A percentile compares a stretch with the other conserved stretches of the same genome.
These are phyloP conservation scores for Meyerozyma smithsonii DNA, from an alignment of 1,139 yeast genomes.

Conservation along the genomic window DNA sequence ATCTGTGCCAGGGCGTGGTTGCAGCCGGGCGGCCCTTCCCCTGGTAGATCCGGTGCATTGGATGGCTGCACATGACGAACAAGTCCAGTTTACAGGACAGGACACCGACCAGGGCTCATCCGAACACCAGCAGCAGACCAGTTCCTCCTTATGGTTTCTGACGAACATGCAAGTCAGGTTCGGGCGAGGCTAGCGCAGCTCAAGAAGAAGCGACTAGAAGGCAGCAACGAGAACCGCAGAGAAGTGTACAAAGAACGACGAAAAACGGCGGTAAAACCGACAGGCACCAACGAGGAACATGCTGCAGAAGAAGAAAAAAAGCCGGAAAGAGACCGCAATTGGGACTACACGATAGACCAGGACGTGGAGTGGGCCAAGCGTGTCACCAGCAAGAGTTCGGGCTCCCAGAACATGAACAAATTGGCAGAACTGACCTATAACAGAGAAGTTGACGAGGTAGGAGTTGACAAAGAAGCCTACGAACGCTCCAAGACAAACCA, in stretches of 20 bases:
- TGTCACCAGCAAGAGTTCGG: conserved; percentile 9
- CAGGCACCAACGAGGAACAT: background rate
- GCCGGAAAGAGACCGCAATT: background rate
- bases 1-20: too few species aligned
- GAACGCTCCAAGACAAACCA: conserved; percentile 13
- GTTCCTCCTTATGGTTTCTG: background rate
- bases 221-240: background rate
- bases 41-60: too few species aligned
- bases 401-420: conserved; percentile 39
- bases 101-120: too few species aligned
- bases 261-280: background rate
- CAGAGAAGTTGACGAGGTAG: conserved; percentile 37
- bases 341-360: conserved; percentile 1
- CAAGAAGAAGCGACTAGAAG: conserved; percentile 2
- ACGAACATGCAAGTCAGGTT: background rate
- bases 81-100: too few species aligned
- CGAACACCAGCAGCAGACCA: too few species aligned
- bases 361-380: conserved; percentile 1
- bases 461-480: conserved; percentile 42
- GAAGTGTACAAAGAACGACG: conserved; percentile 1
- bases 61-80: too few species aligned
- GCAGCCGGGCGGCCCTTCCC: too few species aligned
- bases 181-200: background rate
- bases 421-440: conserved; percentile 54
- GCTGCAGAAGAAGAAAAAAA: background rate